Evolutionary conservation across 2,329 filamentous ascomycete genomes (phyloP), one percentile per base, ranked within the genome.

Genomic region (Amphichorda felina): DNA sequence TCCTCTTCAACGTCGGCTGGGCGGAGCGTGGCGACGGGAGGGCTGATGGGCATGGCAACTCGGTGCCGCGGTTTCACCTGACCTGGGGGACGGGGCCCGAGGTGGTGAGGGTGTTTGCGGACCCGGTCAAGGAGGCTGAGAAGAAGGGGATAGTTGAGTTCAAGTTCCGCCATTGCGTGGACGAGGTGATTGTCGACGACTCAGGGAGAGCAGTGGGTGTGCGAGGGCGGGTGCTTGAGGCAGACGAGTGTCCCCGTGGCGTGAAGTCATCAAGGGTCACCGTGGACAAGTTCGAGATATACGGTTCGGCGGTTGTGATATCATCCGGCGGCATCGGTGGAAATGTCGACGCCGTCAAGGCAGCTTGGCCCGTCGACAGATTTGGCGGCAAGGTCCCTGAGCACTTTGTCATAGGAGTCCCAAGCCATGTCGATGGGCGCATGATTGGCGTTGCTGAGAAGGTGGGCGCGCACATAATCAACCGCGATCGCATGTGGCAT

Each of bases 401-500:
- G 40, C 59, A 58, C 41, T 75, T 78, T 41, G 71, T 78, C 29
- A 49, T 75, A 11, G 74, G 74, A 7, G 74, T 79, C 3, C 74
- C 74, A 0, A 70, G 70, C 0, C 72, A 78, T 42, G 74, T 79
- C n/a, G 74, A 79, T 42, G 74, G 74, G 2, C 66, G 72, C 35
- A 76, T 77, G 71, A 66, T 79, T 30, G 64, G 56, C 25, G 75
- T 78, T 34, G 52, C 70, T 2, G 64, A 74, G 48, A 36, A 46
- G 1, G 62, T 58, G 2, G 74, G 74, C 8, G 74, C 68, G 2
- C 57, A 63, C 38, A 46, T 76, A 40, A 61, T 78, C 56, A 78
- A 79, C 52, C 62, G 66, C 33, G 74, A 78, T 45, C 59, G 74
- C 30, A 77, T 78, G 73, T 79, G 74, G 74, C 73, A 78, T 49